These are phyloP conservation scores for Saksenaea oblongispora DNA, from an alignment of 371 early-diverging fungal species.

Conservation along the genomic window DNA sequence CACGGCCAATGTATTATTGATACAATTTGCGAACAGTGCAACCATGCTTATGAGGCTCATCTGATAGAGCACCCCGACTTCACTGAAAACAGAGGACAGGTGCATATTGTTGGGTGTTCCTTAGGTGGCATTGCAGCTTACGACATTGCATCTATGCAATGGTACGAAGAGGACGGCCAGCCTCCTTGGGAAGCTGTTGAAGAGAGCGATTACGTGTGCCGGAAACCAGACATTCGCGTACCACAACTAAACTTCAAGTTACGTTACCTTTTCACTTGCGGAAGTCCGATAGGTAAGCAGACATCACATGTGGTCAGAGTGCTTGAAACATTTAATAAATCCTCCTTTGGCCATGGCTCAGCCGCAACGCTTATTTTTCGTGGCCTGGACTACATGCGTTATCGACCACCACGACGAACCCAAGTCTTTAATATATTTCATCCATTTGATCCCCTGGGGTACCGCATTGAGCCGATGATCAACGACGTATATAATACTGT, in stretches of 20 bases:
- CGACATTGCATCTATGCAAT: slow-evolving; percentile 56
- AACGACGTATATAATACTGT: slow-evolving; percentile 53
- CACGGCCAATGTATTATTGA: slow-evolving; percentile 54
- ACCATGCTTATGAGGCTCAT: slow-evolving; percentile 50
- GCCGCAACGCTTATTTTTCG: slow-evolving; percentile 65
- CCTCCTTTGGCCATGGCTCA: slow-evolving; percentile 51
- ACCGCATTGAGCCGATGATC: slow-evolving; percentile 69
- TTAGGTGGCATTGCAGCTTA: slow-evolving; percentile 69
- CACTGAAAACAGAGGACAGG: slow-evolving; percentile 41
- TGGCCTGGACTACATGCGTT: slow-evolving; percentile 51
- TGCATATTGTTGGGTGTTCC: slow-evolving; percentile 62
- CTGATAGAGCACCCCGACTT: slow-evolving; percentile 53
- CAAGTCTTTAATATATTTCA: slow-evolving; percentile 66
- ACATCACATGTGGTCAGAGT: slow-evolving; percentile 17
- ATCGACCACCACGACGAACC: slow-evolving; percentile 55
- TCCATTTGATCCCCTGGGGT: slow-evolving; percentile 72
- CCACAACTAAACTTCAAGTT: slow-evolving; percentile 41
- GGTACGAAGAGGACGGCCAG: slow-evolving; percentile 33
- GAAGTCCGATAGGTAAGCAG: slow-evolving; percentile 53
- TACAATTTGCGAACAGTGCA: slow-evolving; percentile 57
- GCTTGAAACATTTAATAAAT: slow-evolving; percentile 10
- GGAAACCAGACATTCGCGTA: slow-evolving; percentile 17
- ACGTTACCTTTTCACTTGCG: slow-evolving; percentile 55
- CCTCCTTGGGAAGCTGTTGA: slow-evolving; percentile 17
- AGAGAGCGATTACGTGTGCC: slow-evolving; percentile 7